phyloP scores from a whole-genome alignment of 2,329 filamentous ascomycete genomes.

The Dryadomyces quercus-mongolicae region DNA sequence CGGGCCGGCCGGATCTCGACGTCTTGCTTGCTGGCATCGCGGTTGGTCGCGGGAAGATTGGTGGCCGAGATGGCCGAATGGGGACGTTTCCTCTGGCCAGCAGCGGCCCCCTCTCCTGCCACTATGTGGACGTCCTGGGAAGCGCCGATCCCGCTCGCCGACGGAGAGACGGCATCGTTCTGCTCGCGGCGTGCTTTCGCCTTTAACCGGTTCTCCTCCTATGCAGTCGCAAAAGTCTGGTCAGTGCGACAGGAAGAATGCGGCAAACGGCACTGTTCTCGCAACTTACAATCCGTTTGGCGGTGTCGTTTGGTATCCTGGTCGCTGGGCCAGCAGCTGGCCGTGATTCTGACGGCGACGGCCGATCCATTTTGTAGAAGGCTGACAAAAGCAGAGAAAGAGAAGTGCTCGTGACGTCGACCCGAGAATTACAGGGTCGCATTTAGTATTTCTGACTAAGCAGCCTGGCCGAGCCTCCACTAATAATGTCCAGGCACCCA shows the following conservation, averaged over 20 bases:
- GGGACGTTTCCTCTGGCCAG: constrained; percentile 49
- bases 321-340: neutral
- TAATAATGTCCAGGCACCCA: neutral
- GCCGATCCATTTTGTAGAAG: neutral
- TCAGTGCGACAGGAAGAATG: neutral
- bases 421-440: neutral
- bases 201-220: constrained; percentile 81
- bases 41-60: constrained; percentile 43
- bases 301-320: neutral
- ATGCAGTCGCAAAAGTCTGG: neutral
- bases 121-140: constrained; percentile 50
- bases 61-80: constrained; percentile 49
- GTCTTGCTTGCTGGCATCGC: constrained; percentile 44
- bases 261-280: neutral
- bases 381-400: neutral
- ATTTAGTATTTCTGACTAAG: neutral
- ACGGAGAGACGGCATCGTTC: constrained; percentile 49
- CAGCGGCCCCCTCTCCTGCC: constrained; percentile 20
- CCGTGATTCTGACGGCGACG: neutral
- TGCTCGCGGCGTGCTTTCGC: constrained; percentile 78
- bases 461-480: neutral
- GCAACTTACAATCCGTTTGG: constrained; percentile 1
- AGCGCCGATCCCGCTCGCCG: constrained; percentile 56
- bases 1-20: constrained; percentile 57
- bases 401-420: neutral